phyloP scores from a whole-genome alignment of 768 basidiomycete genomes.

The Leccinum longicurvipes region DNA sequence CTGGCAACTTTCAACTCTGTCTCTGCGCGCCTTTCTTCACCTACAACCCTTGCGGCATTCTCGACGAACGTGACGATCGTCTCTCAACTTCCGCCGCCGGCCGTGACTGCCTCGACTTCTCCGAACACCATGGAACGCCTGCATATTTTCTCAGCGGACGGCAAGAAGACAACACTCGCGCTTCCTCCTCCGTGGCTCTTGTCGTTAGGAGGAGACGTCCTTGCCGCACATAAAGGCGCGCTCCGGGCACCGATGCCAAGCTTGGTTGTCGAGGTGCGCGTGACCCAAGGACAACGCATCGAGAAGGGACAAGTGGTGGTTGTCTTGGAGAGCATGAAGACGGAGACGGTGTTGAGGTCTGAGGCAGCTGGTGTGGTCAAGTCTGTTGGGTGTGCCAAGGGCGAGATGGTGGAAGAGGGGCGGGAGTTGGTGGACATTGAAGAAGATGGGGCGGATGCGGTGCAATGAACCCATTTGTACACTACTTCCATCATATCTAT shows the following conservation, averaged over 20 bases:
- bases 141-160: conserved; percentile 62
- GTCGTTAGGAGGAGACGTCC: conserved; percentile 58
- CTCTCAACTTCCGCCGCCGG: conserved; percentile 57
- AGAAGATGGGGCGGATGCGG: conserved; percentile 28
- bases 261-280: conserved; percentile 84
- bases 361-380: conserved; percentile 65
- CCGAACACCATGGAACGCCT: conserved; percentile 65
- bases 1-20: conserved; percentile 45
- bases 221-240: conserved; percentile 56
- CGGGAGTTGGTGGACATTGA: conserved; percentile 72
- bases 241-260: conserved; percentile 91
- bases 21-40: conserved; percentile 52
- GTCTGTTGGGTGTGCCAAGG: conserved; percentile 71
- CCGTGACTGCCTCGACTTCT: conserved; percentile 51
- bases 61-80: conserved; percentile 66
- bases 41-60: conserved; percentile 50
- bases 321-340: conserved; percentile 96
- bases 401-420: conserved; percentile 92
- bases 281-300: conserved; percentile 72
- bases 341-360: conserved; percentile 83
- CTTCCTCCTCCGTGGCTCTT: conserved; percentile 73
- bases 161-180: conserved; percentile 61
- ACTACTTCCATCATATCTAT: no score
- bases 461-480: neutral
- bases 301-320: conserved; percentile 79